Evolutionary conservation across 345 rosid genomes (phyloP), one percentile per base, ranked within the genome.

Genomic region (Aquilaria malaccensis): DNA sequence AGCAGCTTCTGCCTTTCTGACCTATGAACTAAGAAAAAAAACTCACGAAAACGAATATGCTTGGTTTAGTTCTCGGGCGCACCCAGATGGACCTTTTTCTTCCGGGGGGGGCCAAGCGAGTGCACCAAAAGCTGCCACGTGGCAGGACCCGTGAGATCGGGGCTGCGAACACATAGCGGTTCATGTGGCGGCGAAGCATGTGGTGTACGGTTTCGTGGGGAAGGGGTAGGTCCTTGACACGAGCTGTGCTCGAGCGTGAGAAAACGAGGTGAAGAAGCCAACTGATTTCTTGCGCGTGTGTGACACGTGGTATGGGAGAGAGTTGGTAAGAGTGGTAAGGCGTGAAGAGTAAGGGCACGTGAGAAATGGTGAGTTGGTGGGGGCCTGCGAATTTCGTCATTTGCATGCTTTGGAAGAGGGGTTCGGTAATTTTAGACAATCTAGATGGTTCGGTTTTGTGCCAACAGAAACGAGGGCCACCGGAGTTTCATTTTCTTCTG

Each of bases 31-130:
- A 52, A 22, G 22, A 22, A 22, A 22, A 22, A 37, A 37, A 37
- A 37, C 7, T 37, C 43, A 4, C 7, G 7, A 37, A 37, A 4
- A 60, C 65, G 72, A 70, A 69, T 52, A 60, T 66, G 47, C 71
- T 52, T 22, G 22, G 22, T 22, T 45, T 31, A 31, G 29, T 53
- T 43, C 30, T 4, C 7, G 52, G 11, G 31, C 11, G 14, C 2
- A 10, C 7, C 43, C 7, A 37, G 7, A 37, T 37, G 43, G 43
- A 37, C 2, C 7, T 5, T 5, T 37, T 3, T 37, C 7, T 37
- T 37, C 5, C 4, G 4, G 7, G 4, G 7, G 4, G 55, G 10
- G 13, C 55, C 4, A 22, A 22, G 22, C 22, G 22, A 22, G 55
- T 30, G 3, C 22, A 14, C 55, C 55, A 13, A 9, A 37, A 4